Base-by-base conservation (phyloP, 2,329 filamentous ascomycete species). In the Plectosphaerella sp. region DNA sequence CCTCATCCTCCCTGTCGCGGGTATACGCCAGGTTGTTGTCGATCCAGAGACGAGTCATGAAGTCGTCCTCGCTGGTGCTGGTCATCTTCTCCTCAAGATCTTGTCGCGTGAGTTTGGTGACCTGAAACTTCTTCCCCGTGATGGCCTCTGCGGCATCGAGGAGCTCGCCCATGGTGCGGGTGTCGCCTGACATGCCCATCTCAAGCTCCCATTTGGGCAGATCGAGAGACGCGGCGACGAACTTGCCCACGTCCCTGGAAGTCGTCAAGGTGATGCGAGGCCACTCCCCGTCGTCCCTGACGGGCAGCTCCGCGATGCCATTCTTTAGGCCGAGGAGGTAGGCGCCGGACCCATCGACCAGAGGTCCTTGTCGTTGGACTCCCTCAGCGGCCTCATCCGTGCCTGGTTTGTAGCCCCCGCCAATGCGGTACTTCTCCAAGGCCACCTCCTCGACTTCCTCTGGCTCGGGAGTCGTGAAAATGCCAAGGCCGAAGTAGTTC, bases 401-500 rank as follows among this genome's bases (percentile, higher is more conserved):
- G 18, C 47, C 47, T 12, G 47, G 4, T 8, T n/a, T 39, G 47
- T 48, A 48, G 10, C 47, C 47, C 12, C 10, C 4, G 2, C 47
- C 47, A 8, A 15, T n/a, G 12, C 22, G 18, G 5, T 15, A 22
- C 18, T 24, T 35, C 47, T 18, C 47, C 35, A 48, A 20, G 18
- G n/a, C 28, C 10, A 18, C 15, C 33, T 48, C 12, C 9, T 48
- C 47, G 20, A 8, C 35, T 18, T n/a, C 20, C 5, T 35, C 47
- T 7, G 45, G 16, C 35, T 25, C 35, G 8, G 47, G 47, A n/a
- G 47, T 48, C 7, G 47, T 10, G 47, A 41, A 48, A 8, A 25
- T 48, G 12, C 47, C 47, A 18, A 39, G 28, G 35, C 47, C 47
- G 35, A 48, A 24, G 35, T 48, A 48, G 47, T 48, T 48, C 15